Base-by-base conservation (phyloP, 1,284 basidiomycete genomes). In the Heliocybe sulcata region DNA sequence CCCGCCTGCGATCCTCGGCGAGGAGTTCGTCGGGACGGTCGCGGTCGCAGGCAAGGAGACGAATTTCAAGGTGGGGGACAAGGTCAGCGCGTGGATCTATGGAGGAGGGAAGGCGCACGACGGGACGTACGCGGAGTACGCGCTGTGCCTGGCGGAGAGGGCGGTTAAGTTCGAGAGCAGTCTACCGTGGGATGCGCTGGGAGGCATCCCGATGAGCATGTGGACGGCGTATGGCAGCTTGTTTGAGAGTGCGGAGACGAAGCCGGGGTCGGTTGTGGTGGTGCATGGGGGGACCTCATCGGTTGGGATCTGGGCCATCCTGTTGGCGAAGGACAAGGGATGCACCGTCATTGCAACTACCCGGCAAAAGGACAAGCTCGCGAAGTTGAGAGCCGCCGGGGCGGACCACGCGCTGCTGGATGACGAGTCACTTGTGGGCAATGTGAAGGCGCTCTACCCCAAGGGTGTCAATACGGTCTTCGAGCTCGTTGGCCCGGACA, bases 221-320 rank as follows among this genome's bases (percentile, higher is more conserved):
- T 61, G 76, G 48, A 87, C 86, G 0, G 82, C 85, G 0, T 73
- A 79, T 53, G 76, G 82, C 55, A 76, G 70, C 1, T 71, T 88
- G 4, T 66, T 75, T 47, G 65, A 71, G 1, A 60, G 67, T 14
- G 72, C 70, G 0, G 61, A 73, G 23, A 56, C 83, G 25, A 66
- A 79, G 59, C 61, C 69, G 1, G 75, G 76, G 1, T 77, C 79
- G 58, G 72, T 70, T 0, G 69, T 90, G 3, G 77, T 88, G 57
- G 72, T 90, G 58, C 82, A 86, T 50, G 87, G 87, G 0, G 87
- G 83, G 0, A 82, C 79, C n/a, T 42, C 33, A 23, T 26, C 23
- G 22, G 61, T 62, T 29, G 59, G 58, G 19, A 51, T 59, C 35
- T 62, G 60, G 50, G 65, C 63, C 26, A 63, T 67, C 51, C 61